phyloP scores from a whole-genome alignment of 441 rosid species.

The Gossypium davidsonii region DNA sequence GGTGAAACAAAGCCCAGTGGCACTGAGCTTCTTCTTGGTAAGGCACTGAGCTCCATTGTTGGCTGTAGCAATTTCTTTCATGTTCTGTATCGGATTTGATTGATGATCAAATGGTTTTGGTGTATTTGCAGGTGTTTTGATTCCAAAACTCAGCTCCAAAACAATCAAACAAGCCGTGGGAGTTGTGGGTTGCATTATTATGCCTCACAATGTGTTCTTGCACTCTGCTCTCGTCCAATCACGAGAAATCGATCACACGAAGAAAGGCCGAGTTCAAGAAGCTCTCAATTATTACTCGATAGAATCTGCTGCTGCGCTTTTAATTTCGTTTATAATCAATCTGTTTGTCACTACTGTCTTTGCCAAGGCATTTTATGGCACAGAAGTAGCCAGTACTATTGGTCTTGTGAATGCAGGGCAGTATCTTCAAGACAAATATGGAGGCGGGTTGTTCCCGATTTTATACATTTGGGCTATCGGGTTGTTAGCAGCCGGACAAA shows the following conservation, averaged over 20 bases:
- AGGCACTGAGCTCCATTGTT: background rate
- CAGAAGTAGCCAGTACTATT: constrained; percentile 54
- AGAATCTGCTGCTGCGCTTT: constrained; percentile 67
- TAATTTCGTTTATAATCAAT: constrained; percentile 68
- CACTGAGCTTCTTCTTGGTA: constrained; percentile 68
- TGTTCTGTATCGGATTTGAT: background rate
- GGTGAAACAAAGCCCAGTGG: constrained; percentile 74
- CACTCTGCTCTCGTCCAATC: constrained; percentile 96
- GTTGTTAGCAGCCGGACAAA: constrained; percentile 84
- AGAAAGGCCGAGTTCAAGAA: constrained; percentile 66
- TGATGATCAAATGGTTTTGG: background rate
- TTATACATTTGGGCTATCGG: constrained; percentile 91
- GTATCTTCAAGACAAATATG: constrained; percentile 78
- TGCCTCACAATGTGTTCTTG: constrained; percentile 93
- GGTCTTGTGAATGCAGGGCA: constrained; percentile 76
- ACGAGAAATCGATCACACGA: constrained; percentile 54
- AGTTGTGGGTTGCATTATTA: constrained; percentile 85
- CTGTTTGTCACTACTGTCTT: constrained; percentile 81
- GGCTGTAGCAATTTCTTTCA: background rate
- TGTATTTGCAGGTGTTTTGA: constrained; percentile 49
- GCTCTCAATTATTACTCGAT: constrained; percentile 81
- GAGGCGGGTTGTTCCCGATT: constrained; percentile 74
- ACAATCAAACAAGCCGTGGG: constrained; percentile 92
- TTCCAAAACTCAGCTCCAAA: constrained; percentile 75
- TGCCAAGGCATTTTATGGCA: constrained; percentile 80